Evolutionary conservation across 2,329 filamentous ascomycete species (phyloP), one percentile per base, ranked within the genome.

Genomic region (Talaromyces albobiverticillius): DNA sequence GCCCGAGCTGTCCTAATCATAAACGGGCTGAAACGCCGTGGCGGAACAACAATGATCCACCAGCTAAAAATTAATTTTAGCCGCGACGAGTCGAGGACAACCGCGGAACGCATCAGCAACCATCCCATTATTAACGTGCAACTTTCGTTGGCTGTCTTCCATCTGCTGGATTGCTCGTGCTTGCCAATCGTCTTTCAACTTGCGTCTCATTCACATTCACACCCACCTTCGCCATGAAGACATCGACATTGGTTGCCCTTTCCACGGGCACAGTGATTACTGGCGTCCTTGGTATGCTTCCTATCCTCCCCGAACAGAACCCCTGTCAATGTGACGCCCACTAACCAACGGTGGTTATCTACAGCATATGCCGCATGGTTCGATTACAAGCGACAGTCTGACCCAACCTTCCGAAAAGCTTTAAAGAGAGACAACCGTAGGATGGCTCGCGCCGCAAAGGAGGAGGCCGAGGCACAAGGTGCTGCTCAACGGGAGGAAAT

Each of bases 351-450:
- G 10, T 16, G 14, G 14, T n/a, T 16, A 5, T 40, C 11, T 40
- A 16, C 29, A 79, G 84, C 81, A 64, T 87, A 87, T 68, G 84
- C 83, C 62, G 72, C 82, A 61, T 87, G 86, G 75, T 87, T 87
- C 61, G 84, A 87, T 71, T 79, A 86, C 76, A 79, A 79, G 67
- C 78, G 84, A 67, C 82, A 83, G 62, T 82, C 79, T 61, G 83
- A 86, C 63, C 78, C 82, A 52, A 79, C 82, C 34, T 87, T 87
- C 75, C 79, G 84, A 64, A 82, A 78, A 68, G 71, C 78, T 38
- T 70, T 87, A 65, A 79, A 78, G 67, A 66, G 70, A 57, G 75
- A 79, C 61, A 77, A 77, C 62, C 72, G 73, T 57, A 68, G 71
- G 52, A 66, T 78, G 59, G 76, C 74, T 46, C 68, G 74, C 55